Percentiles rank a stretch among this genome's conserved stretches.
Evolutionary conservation across 129 eudicot species (phyloP).

Genomic region (Flaveria linearis): DNA sequence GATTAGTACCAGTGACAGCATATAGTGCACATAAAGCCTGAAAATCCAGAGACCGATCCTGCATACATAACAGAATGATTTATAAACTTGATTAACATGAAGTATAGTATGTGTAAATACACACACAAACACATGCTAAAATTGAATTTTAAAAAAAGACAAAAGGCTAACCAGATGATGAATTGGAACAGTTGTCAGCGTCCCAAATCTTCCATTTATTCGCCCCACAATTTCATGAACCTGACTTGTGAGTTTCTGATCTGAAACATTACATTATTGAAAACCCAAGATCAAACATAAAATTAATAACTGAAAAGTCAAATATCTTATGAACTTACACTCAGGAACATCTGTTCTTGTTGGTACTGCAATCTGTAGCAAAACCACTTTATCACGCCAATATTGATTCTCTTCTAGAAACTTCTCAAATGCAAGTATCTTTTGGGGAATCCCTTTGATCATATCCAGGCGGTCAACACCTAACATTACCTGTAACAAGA

Average conservation of each 20-base stretch:
- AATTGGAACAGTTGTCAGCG: conserved; percentile 78
- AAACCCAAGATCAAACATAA: conserved; percentile 23
- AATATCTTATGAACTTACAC: conserved; percentile 54
- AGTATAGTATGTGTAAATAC: neutral
- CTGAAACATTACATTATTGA: conserved; percentile 42
- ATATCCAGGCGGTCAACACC: conserved; percentile 97
- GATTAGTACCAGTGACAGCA: conserved; percentile 81
- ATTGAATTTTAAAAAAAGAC: neutral
- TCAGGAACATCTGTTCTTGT: conserved; percentile 98
- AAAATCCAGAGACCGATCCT: conserved; percentile 96
- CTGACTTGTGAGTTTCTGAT: conserved; percentile 97
- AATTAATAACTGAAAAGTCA: neutral
- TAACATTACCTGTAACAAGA: conserved; percentile 70
- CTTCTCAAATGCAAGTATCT: conserved; percentile 95
- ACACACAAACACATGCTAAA: neutral
- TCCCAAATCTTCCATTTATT: conserved; percentile 93
- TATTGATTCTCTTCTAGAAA: conserved; percentile 86
- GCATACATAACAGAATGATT: conserved; percentile 32
- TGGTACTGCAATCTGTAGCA: conserved; percentile 97
- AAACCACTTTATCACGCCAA: conserved; percentile 94
- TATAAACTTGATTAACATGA: conserved; percentile 4
- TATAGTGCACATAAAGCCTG: conserved; percentile 86
- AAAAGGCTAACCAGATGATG: conserved; percentile 87
- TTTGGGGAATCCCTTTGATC: conserved; percentile 98
- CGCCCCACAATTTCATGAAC: conserved; percentile 99